Evolutionary conservation across 768 basidiomycete genomes (phyloP), one percentile per base, ranked within the genome.

Genomic region (Suillus fuscotomentosus): DNA sequence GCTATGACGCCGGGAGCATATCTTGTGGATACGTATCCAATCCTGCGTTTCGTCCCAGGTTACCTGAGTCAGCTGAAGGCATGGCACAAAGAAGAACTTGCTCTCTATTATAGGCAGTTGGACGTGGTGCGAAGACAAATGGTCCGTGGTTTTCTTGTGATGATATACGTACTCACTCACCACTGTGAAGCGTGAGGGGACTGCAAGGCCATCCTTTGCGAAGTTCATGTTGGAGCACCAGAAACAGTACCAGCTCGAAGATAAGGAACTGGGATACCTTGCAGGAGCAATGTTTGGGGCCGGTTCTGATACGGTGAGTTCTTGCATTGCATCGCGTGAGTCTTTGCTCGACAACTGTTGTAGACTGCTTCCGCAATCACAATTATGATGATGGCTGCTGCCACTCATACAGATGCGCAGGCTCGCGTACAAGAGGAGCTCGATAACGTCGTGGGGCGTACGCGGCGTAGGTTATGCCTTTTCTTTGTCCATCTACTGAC

Each of bases 311-410:
- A 79, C 78, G 5, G 81, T 81, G 43, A 41, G 77, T 64, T 11
- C 20, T 39, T 27, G 57, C 42, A n/a, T 48, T n/a, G 15, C 10
- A 10, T 36, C 6, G 20, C 39, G 5, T 27, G 27, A 27, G 27
- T 48, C 4, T 3, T 45, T 22, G 20, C 20, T 24, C 15, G n/a
- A 3, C 36, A 38, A 13, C 13, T 42, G 8, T 53, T 10, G 13
- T 55, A 79, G 78, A 75, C 75, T 14, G 74, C 77, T 0, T 81
- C 83, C 2, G 85, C 83, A 0, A 85, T 87, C 56, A 82, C 81
- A 48, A 74, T 87, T 34, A 75, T 76, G n/a, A 76, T 87, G 42
- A 79, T 88, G 77, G 85, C 86, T 2, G 82, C 86, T 10, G 82
- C 83, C 3, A 76, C 77, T 54, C 82, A 84, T 65, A 83, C 84